Evolutionary conservation across 768 basidiomycete genomes (phyloP), one percentile per base, ranked within the genome.

Genomic region (Tubosaeta sp.): DNA sequence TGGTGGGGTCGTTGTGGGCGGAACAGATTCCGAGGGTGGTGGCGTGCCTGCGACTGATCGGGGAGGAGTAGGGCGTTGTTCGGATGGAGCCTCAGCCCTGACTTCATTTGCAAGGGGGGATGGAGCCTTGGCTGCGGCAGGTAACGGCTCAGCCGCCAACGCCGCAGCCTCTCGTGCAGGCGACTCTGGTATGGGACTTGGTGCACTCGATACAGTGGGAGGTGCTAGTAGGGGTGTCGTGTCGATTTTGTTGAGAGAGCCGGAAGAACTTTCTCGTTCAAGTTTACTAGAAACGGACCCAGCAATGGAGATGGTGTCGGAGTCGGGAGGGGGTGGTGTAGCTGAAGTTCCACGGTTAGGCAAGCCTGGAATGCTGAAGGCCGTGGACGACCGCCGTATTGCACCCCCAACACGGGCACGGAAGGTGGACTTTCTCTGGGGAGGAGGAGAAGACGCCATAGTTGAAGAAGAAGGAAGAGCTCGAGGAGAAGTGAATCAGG

Each of bases 181-280:
- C 3, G 84, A 86, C 63, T 89, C 87, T 1, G 80, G 74, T 52
- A 89, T 86, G 4, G 87, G 85, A 54, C 82, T 84, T 11, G 84
- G 83, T 12, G 72, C 63, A 14, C 56, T 63, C 29, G 58, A 61
- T 26, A 61, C 43, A 12, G 61, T 51, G 14, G 7, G 53, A 5
- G 58, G 51, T 13, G 57, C 52, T 41, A 64, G 66, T 33, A 65
- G 64, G 37, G 72, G 50, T 8, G 68, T 48, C 4, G 73, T 62
- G 31, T 74, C 70, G 3, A 75, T 65, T 56, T 54, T 63, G 47
- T 64, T 68, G 49, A 72, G 63, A 19, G 66, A 64, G 6, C 64
- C 32, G 4, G 66, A 52, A 31, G 71, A 63, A 38, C 56, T 55
- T 51, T 70, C 59, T 43, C 65, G 62, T 43, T 70, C 67, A 48